phyloP scores from a whole-genome alignment of 768 basidiomycete genomes.

The Agrocybe praecox region DNA sequence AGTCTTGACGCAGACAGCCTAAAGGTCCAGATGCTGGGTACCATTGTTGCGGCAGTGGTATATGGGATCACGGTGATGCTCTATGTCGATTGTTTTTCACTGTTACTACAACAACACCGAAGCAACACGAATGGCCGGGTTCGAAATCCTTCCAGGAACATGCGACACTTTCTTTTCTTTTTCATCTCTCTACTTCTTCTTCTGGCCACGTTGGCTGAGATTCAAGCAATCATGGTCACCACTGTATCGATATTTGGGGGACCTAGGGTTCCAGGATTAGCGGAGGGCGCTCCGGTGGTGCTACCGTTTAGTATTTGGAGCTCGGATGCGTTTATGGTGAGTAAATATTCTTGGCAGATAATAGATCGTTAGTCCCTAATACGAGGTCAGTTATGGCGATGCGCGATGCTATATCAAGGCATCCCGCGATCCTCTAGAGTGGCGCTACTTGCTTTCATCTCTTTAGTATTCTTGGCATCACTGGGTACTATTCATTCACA shows the following conservation, averaged over 20 bases:
- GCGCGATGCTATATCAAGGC: slow-evolving; percentile 11
- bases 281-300: slow-evolving; percentile 6
- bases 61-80: slow-evolving; percentile 10
- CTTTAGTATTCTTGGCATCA: slow-evolving; percentile 7
- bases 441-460: slow-evolving; percentile 4
- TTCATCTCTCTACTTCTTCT: slow-evolving; percentile 10
- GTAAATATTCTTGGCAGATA: neutral
- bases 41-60: slow-evolving; percentile 7
- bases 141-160: neutral
- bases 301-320: slow-evolving; percentile 17
- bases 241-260: slow-evolving; percentile 9
- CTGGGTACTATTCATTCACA: slow-evolving; percentile 1
- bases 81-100: slow-evolving; percentile 4
- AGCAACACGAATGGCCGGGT: neutral
- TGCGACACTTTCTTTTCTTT: slow-evolving; percentile 2
- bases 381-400: slow-evolving; percentile 15
- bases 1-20: neutral
- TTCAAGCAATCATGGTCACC: slow-evolving; percentile 5
- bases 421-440: slow-evolving; percentile 1
- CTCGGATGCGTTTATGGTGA: slow-evolving; percentile 19
- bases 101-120: neutral
- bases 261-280: slow-evolving; percentile 1
- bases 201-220: slow-evolving; percentile 8
- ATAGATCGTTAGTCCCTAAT: no score
- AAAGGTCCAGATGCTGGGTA: slow-evolving; percentile 15